A percentile compares a stretch with the other conserved stretches of the same genome.
Evolutionary conservation across 345 rosid genomes (phyloP).

Genomic region (Passiflora organensis): DNA sequence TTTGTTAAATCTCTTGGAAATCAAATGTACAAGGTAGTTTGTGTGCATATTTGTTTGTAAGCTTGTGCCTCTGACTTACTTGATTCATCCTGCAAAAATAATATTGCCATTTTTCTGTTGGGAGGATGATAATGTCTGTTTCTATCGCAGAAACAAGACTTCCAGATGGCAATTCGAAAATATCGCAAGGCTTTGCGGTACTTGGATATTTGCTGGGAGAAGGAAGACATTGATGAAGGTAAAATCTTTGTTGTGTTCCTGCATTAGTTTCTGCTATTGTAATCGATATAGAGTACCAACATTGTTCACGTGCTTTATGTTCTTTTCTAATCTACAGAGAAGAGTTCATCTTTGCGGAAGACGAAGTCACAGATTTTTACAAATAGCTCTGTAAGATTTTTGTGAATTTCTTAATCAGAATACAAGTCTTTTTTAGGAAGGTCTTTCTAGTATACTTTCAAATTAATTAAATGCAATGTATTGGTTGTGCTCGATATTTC

Average conservation of each 20-base stretch:
- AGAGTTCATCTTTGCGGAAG: constrained; percentile 61
- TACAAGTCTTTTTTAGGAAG: too few relatives aligned
- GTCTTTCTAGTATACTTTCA: too few relatives aligned
- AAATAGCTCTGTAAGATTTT: constrained; percentile 66
- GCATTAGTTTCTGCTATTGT: neutral
- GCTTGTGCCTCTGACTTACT: neutral
- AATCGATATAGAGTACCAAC: neutral
- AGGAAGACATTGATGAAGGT: constrained; percentile 88
- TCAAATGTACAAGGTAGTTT: constrained; percentile 56
- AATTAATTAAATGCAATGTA: too few relatives aligned
- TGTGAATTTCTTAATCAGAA: neutral
- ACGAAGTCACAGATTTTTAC: constrained; percentile 80
- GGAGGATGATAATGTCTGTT: neutral
- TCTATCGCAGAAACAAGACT: constrained; percentile 59
- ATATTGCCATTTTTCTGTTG: neutral
- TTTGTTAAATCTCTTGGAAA: constrained; percentile 64
- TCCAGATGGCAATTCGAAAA: constrained; percentile 82
- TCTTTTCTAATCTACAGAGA: constrained; percentile 39
- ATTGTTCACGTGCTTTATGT: neutral
- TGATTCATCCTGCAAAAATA: neutral
- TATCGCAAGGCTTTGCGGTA: constrained; percentile 77
- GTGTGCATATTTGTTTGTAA: too few relatives aligned
- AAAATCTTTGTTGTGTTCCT: neutral
- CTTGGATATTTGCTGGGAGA: constrained; percentile 90
- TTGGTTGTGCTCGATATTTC: neutral